Percentiles rank a stretch among this genome's conserved stretches.
phyloP scores from a whole-genome alignment of 2,329 filamentous ascomycete species.

The Fusarium sp. region DNA sequence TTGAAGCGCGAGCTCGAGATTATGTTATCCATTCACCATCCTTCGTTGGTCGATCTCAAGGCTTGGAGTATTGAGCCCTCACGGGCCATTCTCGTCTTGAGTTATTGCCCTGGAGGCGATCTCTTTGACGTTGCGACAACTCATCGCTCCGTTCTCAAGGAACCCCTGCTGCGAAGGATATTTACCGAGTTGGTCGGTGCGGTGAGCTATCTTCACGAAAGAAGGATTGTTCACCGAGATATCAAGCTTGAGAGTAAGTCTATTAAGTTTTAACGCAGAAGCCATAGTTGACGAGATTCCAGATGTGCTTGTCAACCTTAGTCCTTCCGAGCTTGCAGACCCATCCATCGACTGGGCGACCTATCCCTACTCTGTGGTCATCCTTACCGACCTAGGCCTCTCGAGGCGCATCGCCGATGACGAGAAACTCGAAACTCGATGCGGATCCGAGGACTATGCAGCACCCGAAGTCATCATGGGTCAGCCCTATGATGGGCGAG shows the following conservation, averaged over 20 bases:
- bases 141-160: slow-evolving; percentile 76
- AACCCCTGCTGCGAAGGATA: slow-evolving; percentile 82
- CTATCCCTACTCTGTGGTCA: slow-evolving; percentile 87
- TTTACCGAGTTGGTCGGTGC: slow-evolving; percentile 92
- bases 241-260: slow-evolving; percentile 94
- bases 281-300: slow-evolving; percentile 26
- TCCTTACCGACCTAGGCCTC: slow-evolving; percentile 91
- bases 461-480: slow-evolving; percentile 97
- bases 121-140: slow-evolving; percentile 91
- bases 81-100: slow-evolving; percentile 87
- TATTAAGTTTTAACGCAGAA: neutral
- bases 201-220: slow-evolving; percentile 85
- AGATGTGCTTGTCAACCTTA: slow-evolving; percentile 94
- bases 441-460: slow-evolving; percentile 96
- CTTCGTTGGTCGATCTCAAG: slow-evolving; percentile 90
- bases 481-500: slow-evolving; percentile 91
- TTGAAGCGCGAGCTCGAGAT: slow-evolving; percentile 96
- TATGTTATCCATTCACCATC: slow-evolving; percentile 88
- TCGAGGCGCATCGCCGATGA: slow-evolving; percentile 88
- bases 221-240: slow-evolving; percentile 93
- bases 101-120: slow-evolving; percentile 94
- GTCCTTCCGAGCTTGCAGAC: slow-evolving; percentile 75
- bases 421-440: slow-evolving; percentile 91
- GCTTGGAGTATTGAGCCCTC: slow-evolving; percentile 90
- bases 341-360: slow-evolving; percentile 76